Conservation (phyloP, 2,329 filamentous ascomycete genomes). For the Phaeophleospora eucalypticola region DNA sequence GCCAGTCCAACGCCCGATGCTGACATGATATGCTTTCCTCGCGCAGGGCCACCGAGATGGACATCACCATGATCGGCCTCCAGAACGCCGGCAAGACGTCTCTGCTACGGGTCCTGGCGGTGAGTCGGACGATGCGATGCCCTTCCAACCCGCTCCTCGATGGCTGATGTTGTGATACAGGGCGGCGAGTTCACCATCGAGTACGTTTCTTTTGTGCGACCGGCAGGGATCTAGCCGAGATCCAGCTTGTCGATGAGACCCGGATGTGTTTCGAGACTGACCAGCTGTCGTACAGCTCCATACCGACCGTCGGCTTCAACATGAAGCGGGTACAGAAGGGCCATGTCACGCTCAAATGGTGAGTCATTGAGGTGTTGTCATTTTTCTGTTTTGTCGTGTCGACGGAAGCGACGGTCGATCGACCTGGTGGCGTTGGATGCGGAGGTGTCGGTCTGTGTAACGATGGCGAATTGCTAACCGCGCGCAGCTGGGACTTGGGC, state of each 20-base stretch:
- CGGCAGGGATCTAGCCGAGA: constrained; percentile 18
- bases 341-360: constrained; percentile 96
- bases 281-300: constrained; percentile 63
- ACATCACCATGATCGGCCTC: constrained; percentile 97
- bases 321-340: constrained; percentile 98
- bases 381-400: not conserved
- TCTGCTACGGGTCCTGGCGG: constrained; percentile 85
- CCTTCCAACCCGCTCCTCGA: constrained; percentile 10
- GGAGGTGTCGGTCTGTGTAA: not conserved
- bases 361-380: constrained; percentile 28
- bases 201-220: constrained; percentile 55
- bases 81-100: constrained; percentile 99
- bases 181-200: constrained; percentile 98
- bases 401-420: not conserved
- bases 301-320: constrained; percentile 97
- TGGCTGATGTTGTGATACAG: constrained; percentile 51
- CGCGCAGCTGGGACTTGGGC: constrained; percentile 81
- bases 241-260: constrained; percentile 13
- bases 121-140: constrained; percentile 52
- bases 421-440: not conserved
- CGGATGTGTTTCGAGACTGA: constrained; percentile 32
- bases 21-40: constrained; percentile 18
- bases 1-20: constrained; percentile 6
- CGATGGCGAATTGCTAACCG: constrained; percentile 24
- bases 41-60: constrained; percentile 94